A percentile compares a stretch with the other conserved stretches of the same genome.
Evolutionary conservation across 331 rosid genomes (phyloP).

Genomic region (Cydonia oblonga): DNA sequence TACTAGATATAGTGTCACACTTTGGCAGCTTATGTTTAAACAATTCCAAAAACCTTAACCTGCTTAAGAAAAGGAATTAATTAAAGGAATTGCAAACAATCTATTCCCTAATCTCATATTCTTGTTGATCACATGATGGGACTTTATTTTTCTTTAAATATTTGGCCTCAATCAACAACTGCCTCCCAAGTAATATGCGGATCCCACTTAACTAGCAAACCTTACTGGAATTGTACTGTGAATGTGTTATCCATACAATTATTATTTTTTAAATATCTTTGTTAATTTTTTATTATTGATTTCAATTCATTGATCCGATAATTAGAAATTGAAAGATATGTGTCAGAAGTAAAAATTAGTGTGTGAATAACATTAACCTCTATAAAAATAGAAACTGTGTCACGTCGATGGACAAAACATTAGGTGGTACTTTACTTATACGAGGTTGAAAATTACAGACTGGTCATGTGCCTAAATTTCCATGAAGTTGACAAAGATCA

Average conservation of each 20-base stretch:
- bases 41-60: background rate
- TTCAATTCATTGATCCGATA: too few species aligned
- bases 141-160: background rate
- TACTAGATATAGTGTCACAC: too few species aligned
- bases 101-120: background rate
- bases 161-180: background rate
- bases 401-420: background rate
- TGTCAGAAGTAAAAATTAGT: too few species aligned
- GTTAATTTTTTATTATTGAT: too few species aligned
- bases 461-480: background rate
- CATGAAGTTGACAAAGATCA: background rate
- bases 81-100: background rate
- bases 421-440: background rate
- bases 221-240: background rate
- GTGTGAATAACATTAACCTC: too few species aligned
- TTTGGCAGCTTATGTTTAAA: too few species aligned
- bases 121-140: background rate
- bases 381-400: background rate
- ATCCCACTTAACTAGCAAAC: background rate
- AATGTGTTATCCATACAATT: background rate
- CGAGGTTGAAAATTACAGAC: background rate
- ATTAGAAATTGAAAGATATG: too few species aligned
- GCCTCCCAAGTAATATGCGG: background rate
- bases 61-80: background rate
- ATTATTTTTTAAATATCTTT: too few species aligned